Conservation (phyloP, 345 rosid species). For the Mangifera indica region DNA sequence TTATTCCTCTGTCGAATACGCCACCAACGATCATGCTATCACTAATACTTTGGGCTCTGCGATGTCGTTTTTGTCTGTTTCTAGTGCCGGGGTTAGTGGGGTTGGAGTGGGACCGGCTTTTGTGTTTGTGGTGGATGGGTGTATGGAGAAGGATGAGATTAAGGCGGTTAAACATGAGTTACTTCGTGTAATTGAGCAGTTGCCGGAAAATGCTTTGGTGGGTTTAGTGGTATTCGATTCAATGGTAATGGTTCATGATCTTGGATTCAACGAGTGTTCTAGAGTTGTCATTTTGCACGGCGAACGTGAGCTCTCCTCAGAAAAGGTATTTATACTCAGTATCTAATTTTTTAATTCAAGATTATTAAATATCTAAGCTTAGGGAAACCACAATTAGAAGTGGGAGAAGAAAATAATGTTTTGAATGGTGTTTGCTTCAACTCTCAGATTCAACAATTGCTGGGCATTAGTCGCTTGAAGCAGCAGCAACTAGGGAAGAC, state of each 20-base stretch:
- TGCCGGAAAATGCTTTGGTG: conserved; percentile 75
- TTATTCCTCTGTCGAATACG: conserved; percentile 79
- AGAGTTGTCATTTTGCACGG: conserved; percentile 77
- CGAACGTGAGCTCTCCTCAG: conserved; percentile 64
- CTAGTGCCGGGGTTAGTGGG: conserved; percentile 25
- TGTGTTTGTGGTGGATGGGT: conserved; percentile 80
- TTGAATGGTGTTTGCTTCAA: background rate
- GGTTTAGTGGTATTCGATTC: conserved; percentile 75
- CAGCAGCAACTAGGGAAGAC: conserved; percentile 53
- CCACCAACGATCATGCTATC: conserved; percentile 1
- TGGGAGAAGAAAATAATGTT: too few relatives aligned
- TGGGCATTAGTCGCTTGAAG: conserved; percentile 50
- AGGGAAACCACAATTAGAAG: too few relatives aligned
- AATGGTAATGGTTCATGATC: conserved; percentile 83
- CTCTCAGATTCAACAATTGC: conserved; percentile 58
- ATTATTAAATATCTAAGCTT: too few relatives aligned
- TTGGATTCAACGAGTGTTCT: conserved; percentile 70
- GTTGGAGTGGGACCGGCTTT: conserved; percentile 67
- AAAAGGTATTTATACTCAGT: conserved; percentile 49
- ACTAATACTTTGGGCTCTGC: conserved; percentile 29
- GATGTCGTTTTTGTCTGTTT: conserved; percentile 27
- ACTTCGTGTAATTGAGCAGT: conserved; percentile 68
- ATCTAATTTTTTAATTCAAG: background rate
- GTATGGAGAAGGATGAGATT: conserved; percentile 67
- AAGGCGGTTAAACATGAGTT: conserved; percentile 68